Percentiles rank a stretch among this genome's conserved stretches.
Evolutionary conservation across 768 basidiomycete genomes (phyloP).

Genomic region (button mushroom (Agaricus bisporus)): DNA sequence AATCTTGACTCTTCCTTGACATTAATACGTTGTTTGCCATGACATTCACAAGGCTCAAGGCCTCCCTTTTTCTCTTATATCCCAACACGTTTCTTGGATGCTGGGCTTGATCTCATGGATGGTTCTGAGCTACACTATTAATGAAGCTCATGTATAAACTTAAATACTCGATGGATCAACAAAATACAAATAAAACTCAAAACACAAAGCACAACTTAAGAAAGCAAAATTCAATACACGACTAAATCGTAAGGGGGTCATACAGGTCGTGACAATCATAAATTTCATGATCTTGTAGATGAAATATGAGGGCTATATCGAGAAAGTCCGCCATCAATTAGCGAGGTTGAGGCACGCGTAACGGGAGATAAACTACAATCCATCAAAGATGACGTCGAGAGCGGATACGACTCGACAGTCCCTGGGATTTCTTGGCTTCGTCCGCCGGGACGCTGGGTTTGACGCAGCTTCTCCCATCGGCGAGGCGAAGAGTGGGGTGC

Average conservation of each 20-base stretch:
- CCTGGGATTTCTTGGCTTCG: not conserved
- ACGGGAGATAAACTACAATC: not conserved
- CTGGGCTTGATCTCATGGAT: too few species aligned
- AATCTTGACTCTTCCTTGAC: not conserved
- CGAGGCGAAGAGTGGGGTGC: not conserved
- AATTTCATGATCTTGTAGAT: not conserved
- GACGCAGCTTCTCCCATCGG: not conserved
- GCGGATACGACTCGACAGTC: not conserved
- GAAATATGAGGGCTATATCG: constrained; percentile 5
- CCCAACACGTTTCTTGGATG: too few species aligned
- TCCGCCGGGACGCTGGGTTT: not conserved
- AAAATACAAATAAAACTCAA: too few species aligned
- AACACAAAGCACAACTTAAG: not conserved
- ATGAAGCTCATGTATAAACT: not conserved
- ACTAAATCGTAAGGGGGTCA: not conserved
- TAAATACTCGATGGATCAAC: too few species aligned
- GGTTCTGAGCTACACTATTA: not conserved
- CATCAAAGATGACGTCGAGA: not conserved
- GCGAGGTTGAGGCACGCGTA: not conserved
- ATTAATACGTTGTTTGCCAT: too few species aligned
- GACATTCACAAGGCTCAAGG: too few species aligned
- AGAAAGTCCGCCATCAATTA: constrained; percentile 2
- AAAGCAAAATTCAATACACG: not conserved
- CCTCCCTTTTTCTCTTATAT: too few species aligned
- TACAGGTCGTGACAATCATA: not conserved